phyloP scores from a whole-genome alignment of 176 grass and related monocot species.

The Zoysia japonica region DNA sequence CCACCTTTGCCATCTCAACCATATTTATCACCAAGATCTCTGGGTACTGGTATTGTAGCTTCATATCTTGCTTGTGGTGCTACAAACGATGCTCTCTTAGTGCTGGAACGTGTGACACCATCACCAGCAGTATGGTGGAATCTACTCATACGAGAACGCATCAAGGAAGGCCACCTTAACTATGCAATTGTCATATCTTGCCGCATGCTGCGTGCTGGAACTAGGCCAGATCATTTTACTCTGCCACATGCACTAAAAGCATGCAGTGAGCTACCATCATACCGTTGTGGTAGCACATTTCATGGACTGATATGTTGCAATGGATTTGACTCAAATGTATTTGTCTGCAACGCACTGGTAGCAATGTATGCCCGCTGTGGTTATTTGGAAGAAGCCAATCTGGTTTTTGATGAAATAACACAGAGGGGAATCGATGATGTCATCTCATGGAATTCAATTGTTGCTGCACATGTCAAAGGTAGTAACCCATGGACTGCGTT shows the following conservation, averaged over 20 bases:
- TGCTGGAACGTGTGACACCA: conserved; percentile 55
- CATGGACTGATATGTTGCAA: conserved; percentile 69
- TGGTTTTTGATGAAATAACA: conserved; percentile 73
- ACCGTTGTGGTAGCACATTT: conserved; percentile 55
- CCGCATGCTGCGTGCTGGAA: conserved; percentile 65
- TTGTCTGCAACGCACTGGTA: conserved; percentile 76
- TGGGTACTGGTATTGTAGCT: conserved; percentile 44
- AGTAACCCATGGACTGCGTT: conserved; percentile 50
- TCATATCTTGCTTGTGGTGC: conserved; percentile 48
- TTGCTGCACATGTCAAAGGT: conserved; percentile 66
- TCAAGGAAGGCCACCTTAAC: conserved; percentile 64
- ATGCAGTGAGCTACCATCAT: conserved; percentile 74
- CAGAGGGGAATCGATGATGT: conserved; percentile 77
- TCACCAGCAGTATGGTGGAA: conserved; percentile 77
- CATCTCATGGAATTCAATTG: conserved; percentile 86
- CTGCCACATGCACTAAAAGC: conserved; percentile 77
- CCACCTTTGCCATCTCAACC: conserved; percentile 39
- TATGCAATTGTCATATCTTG: conserved; percentile 55
- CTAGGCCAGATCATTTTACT: conserved; percentile 71
- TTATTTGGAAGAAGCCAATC: conserved; percentile 54
- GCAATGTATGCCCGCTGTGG: conserved; percentile 73
- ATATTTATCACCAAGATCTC: conserved; percentile 43
- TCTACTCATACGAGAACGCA: conserved; percentile 57
- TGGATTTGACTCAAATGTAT: conserved; percentile 75
- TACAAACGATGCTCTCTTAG: conserved; percentile 40